Base-by-base conservation (phyloP, 495 filamentous ascomycete species). In the Amniculicola lignicola region DNA sequence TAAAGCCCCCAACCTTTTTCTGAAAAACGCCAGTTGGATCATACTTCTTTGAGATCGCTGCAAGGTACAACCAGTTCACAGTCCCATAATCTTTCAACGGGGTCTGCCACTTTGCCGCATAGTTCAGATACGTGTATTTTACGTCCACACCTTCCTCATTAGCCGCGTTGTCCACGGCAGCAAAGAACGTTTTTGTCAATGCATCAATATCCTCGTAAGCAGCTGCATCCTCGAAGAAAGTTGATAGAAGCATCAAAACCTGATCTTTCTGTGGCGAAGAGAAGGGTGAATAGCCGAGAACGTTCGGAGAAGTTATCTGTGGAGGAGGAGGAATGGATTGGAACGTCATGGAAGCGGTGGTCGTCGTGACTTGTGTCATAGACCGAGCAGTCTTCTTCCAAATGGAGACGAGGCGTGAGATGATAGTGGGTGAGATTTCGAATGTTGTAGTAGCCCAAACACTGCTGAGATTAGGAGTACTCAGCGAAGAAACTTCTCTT, bases 121-220 rank as follows among this genome's bases (percentile, higher is more conserved):
- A 72, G 51, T 82, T 81, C 60, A 80, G 72, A 54, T 86, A 85
- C 21, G 84, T 61, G 47, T 77, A 88, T 18, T 75, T 68, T 44
- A 79, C 41, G 6, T 40, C 25, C 3, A 56, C 31, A 4, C 60
- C 60, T 59, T 56, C 52, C 16, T 28, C 42, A 5, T 56, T 25
- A 4, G 42, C 33, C 2, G 48, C 6, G 1, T 47, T 16, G n/a
- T 56, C 42, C 22, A 48, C 38, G 7, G 40, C 29, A 3, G 25
- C 19, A 10, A 77, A 1, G 43, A 55, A 28, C 9, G 59, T 49
- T 25, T 66, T 57, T 1, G 71, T 65, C 41, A 60, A 61, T 3
- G 28, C 51, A 21, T 69, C 51, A 0, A 71, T 40, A 19, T 45
- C 36, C 9, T n/a, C 16, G 7, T 49, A 12, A 9, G 41, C 41